Evolutionary conservation across 2,329 filamentous ascomycete species (phyloP).

Genomic region (Fusarium acutatum): DNA sequence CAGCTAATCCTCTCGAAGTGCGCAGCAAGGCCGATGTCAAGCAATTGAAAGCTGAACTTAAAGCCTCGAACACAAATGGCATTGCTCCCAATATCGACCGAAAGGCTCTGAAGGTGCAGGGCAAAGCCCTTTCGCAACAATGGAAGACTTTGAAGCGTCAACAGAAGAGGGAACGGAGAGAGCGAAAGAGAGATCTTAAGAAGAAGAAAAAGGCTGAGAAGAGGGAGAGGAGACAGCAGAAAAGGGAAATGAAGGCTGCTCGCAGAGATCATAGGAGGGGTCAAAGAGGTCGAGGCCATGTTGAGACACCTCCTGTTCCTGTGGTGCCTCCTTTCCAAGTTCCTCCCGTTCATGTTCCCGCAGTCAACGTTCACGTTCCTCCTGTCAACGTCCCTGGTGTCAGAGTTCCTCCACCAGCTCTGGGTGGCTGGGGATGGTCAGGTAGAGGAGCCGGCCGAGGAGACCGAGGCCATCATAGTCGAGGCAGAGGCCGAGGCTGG

Average conservation of each 20-base stretch:
- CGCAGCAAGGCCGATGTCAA: constrained; percentile 57
- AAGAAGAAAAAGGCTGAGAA: constrained; percentile 44
- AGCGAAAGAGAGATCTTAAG: constrained; percentile 44
- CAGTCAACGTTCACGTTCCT: not conserved
- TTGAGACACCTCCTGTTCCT: constrained; percentile 9
- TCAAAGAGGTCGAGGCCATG: constrained; percentile 7
- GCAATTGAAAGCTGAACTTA: constrained; percentile 54
- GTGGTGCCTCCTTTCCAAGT: not conserved
- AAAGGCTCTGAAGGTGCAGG: constrained; percentile 51
- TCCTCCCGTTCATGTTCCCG: constrained; percentile 1
- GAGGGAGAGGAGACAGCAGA: constrained; percentile 45
- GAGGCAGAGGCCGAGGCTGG: constrained; percentile 1
- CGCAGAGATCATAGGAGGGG: constrained; percentile 43
- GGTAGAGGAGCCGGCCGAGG: constrained; percentile 16
- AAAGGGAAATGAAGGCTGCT: constrained; percentile 43
- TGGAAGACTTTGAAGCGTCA: constrained; percentile 50
- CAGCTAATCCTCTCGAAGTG: constrained; percentile 58
- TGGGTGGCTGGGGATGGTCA: constrained; percentile 6
- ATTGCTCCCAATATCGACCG: constrained; percentile 31
- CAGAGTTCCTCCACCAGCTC: not conserved
- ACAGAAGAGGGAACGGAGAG: constrained; percentile 42
- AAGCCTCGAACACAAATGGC: constrained; percentile 45
- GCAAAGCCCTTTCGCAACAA: constrained; percentile 54
- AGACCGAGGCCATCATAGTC: not conserved
- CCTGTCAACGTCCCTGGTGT: not conserved